A percentile compares a stretch with the other conserved stretches of the same genome.
Evolutionary conservation across 352 stramenopile species (phyloP).

Genomic region (Elongisporangium senticosum): DNA sequence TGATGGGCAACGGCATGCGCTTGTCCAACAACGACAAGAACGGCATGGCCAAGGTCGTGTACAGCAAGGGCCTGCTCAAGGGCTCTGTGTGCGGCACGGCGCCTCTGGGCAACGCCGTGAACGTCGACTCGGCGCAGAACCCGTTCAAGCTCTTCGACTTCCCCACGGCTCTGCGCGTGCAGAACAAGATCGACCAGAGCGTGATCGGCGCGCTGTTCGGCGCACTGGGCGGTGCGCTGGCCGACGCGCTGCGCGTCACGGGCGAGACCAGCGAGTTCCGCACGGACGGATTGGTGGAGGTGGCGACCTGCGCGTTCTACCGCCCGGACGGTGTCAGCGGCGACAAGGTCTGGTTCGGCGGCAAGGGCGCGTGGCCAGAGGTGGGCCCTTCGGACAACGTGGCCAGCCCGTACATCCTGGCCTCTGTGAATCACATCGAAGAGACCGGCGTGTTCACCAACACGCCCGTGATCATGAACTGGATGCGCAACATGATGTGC

Average conservation of each 20-base stretch:
- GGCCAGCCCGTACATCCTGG: conserved; percentile 1
- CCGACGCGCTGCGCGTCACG: neutral
- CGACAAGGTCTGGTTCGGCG: conserved; percentile 1
- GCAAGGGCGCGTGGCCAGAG: conserved; percentile 2
- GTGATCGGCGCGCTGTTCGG: neutral
- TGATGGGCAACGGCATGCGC: no score
- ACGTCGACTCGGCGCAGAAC: neutral
- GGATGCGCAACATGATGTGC: conserved; percentile 8
- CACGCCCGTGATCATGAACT: conserved; percentile 5
- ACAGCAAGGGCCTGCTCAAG: conserved; percentile 4
- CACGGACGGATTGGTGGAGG: conserved; percentile 2
- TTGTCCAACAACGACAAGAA: neutral
- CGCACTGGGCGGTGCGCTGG: neutral
- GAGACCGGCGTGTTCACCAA: conserved; percentile 5
- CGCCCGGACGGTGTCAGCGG: neutral
- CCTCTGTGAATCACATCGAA: neutral
- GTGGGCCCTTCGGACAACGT: neutral
- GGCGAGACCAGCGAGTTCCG: neutral
- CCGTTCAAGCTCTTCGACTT: conserved; percentile 2
- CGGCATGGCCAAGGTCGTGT: conserved; percentile 1
- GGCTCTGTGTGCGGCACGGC: conserved; percentile 2
- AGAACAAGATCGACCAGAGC: conserved; percentile 4
- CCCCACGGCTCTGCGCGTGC: neutral
- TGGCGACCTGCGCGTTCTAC: conserved; percentile 2
- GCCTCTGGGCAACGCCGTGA: neutral